A percentile compares a stretch with the other conserved stretches of the same genome.
phyloP scores from a whole-genome alignment of 225 moss, liverwort and hornwort species.

The Neckera pumila region DNA sequence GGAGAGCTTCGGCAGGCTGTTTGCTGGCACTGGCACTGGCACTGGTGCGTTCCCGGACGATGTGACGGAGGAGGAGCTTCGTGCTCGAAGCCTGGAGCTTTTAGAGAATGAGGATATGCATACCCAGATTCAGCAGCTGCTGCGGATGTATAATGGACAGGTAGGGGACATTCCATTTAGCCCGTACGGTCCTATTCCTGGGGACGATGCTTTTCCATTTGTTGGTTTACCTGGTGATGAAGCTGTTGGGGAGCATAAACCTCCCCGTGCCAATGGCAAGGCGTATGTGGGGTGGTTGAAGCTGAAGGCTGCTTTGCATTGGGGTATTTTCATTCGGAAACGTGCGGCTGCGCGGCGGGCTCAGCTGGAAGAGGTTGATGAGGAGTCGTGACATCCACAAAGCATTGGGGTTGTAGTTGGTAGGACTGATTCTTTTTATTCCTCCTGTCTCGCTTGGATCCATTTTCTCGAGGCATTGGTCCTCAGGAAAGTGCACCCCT shows the following conservation, averaged over 20 bases:
- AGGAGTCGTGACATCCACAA: neutral
- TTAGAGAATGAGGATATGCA: neutral
- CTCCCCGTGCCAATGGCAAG: neutral
- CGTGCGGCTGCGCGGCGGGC: neutral
- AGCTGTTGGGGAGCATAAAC: neutral
- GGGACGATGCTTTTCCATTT: neutral
- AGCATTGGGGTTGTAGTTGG: neutral
- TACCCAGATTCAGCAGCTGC: neutral
- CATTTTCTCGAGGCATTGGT: neutral
- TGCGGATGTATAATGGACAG: neutral
- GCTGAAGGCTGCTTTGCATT: neutral
- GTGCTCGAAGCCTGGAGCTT: neutral
- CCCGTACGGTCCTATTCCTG: neutral
- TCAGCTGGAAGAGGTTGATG: neutral
- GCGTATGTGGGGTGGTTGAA: neutral
- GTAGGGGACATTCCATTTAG: neutral
- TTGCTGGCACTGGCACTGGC: neutral
- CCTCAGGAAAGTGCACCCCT: neutral
- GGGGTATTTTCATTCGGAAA: neutral
- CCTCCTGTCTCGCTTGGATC: neutral
- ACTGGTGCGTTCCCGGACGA: neutral
- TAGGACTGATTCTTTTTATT: conserved; percentile 1
- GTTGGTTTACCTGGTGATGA: neutral
- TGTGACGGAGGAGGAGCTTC: neutral
- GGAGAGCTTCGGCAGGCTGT: neutral